Evolutionary conservation across 1,284 basidiomycete species (phyloP), one percentile per base, ranked within the genome.

Genomic region (Boletus coffeatus): DNA sequence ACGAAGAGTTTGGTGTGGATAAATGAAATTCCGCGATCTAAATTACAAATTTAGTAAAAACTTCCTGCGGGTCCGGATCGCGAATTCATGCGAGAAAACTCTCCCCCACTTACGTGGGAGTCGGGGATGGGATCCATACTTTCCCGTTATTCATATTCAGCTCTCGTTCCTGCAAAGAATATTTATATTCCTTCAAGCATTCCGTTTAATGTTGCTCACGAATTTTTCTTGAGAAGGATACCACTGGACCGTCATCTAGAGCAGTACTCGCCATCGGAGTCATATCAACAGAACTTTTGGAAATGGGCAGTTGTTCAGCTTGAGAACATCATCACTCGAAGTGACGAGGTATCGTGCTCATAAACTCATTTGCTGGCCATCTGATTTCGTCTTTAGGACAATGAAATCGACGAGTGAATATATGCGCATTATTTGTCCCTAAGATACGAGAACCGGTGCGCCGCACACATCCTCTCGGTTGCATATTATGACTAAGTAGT

Each of bases 271-370:
- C 88, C 89, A 2, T 84, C 88, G 0, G 63, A 66, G 14, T 78
- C 83, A 65, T 90, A 88, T 66, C 87, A 88, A 65, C 75, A 76
- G 58, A 64, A 71, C 1, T 90, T 90, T 69, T 92, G 88, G 88
- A 92, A 90, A 74, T 87, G 84, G 83, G 78, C 77, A 1, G 81
- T 91, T 25, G 69, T 72, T 34, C 71, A 77, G 39, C 74, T 92
- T 25, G 89, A 91, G 72, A 69, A 66, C 7, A 61, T 77, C 57
- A 57, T 21, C 21, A 21, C 66, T 32, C 71, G 74, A 32, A 71
- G 75, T 9, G 72, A 75, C 18, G 80, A 84, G 77, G 82, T 78
- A 77, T 64, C 76, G 52, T 50, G 59, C 36, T 46, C 25, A 53
- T 46, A 32, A 61, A 53, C 52, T 46, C 10, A 37, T 58, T 11